These are phyloP conservation scores for Galeopsis tetrahit DNA, from an alignment of 257 asterid genomes.

Conservation along the genomic window DNA sequence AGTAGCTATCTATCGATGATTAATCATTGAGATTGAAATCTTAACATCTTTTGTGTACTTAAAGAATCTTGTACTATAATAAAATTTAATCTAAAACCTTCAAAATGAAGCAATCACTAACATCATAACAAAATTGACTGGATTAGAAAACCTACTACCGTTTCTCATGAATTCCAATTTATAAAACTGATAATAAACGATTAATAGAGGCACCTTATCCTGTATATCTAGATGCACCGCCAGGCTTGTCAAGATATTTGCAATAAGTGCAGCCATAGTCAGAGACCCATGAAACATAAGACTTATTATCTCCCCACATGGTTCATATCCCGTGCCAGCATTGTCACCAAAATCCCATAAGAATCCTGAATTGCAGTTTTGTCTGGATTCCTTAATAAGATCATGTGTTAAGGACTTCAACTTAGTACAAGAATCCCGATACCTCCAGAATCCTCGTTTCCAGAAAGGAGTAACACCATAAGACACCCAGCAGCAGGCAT, in stretches of 20 bases:
- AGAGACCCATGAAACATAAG: slow-evolving; percentile 56
- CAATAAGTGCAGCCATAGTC: slow-evolving; percentile 47
- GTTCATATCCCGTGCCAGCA: slow-evolving; percentile 35
- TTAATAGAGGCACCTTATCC: slow-evolving; percentile 39
- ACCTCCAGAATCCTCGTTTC: slow-evolving; percentile 49
- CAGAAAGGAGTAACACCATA: slow-evolving; percentile 47
- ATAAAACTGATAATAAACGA: background rate
- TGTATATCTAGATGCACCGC: slow-evolving; percentile 45
- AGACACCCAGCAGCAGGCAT: slow-evolving; percentile 49
- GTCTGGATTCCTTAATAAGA: slow-evolving; percentile 41
- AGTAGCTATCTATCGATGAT: background rate
- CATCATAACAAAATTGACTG: background rate
- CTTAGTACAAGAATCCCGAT: slow-evolving; percentile 40
- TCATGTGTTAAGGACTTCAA: slow-evolving; percentile 49
- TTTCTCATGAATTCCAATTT: slow-evolving; percentile 1
- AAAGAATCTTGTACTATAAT: background rate
- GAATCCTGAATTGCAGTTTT: slow-evolving; percentile 33
- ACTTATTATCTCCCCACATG: slow-evolving; percentile 48
- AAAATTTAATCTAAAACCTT: slow-evolving; percentile 11
- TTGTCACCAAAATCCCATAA: slow-evolving; percentile 31
- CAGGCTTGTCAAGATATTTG: slow-evolving; percentile 51
- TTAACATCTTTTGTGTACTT: slow-evolving; percentile 2
- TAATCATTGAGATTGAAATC: background rate
- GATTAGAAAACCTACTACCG: background rate
- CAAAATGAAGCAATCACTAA: slow-evolving; percentile 23